phyloP scores from a whole-genome alignment of 352 stramenopile species.

The Phytophthora cactorum region DNA sequence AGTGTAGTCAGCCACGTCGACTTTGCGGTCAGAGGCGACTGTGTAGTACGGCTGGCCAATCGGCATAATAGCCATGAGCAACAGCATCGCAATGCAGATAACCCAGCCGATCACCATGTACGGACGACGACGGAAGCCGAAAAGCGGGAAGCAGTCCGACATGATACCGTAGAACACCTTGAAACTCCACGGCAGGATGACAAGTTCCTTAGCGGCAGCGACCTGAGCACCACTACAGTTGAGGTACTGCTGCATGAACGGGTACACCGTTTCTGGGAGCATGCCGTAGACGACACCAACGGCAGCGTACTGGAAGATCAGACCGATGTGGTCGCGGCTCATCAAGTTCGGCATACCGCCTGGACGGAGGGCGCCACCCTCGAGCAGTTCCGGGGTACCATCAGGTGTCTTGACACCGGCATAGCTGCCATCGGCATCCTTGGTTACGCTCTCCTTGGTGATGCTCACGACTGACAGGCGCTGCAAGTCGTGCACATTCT shows the following conservation, averaged over 20 bases:
- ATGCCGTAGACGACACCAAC: slow-evolving; percentile 56
- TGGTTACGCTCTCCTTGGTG: slow-evolving; percentile 36
- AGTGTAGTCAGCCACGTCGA: slow-evolving; percentile 35
- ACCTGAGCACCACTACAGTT: slow-evolving; percentile 59
- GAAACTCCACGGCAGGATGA: slow-evolving; percentile 64
- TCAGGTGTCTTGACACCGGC: slow-evolving; percentile 41
- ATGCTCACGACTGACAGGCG: slow-evolving; percentile 47
- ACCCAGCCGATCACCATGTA: slow-evolving; percentile 70
- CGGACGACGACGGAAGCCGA: slow-evolving; percentile 62
- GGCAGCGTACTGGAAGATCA: slow-evolving; percentile 58
- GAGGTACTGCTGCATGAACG: slow-evolving; percentile 60
- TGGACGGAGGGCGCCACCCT: slow-evolving; percentile 45
- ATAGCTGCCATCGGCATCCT: slow-evolving; percentile 38
- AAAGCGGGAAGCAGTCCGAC: slow-evolving; percentile 50
- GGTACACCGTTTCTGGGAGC: slow-evolving; percentile 55
- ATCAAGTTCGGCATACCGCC: slow-evolving; percentile 43
- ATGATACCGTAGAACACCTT: slow-evolving; percentile 59
- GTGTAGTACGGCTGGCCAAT: slow-evolving; percentile 68
- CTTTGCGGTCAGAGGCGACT: slow-evolving; percentile 28
- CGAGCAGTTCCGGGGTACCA: slow-evolving; percentile 20
- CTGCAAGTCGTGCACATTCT: slow-evolving; percentile 41
- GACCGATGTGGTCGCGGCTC: slow-evolving; percentile 48
- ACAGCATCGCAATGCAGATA: slow-evolving; percentile 49
- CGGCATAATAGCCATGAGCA: slow-evolving; percentile 53
- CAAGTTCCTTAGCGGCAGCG: slow-evolving; percentile 50